Evolutionary conservation across 2,329 filamentous ascomycete species (phyloP).

Genomic region (Aphanoascus verrucosus): DNA sequence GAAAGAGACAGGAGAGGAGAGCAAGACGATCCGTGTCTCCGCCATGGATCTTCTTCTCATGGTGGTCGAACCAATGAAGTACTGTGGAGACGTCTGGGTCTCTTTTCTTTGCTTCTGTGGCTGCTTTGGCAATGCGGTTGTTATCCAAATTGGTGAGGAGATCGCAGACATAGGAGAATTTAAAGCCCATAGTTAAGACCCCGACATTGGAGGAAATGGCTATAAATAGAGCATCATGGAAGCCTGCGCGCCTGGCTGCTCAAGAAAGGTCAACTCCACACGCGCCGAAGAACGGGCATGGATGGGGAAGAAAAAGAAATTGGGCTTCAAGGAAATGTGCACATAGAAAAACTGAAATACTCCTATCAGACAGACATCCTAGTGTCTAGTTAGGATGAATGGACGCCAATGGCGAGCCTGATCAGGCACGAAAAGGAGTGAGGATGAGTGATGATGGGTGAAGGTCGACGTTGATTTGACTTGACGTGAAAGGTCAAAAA

Average conservation of each 20-base stretch:
- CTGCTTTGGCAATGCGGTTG: conserved; percentile 30
- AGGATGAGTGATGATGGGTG: neutral
- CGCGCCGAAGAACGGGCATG: neutral
- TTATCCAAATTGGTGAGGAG: conserved; percentile 58
- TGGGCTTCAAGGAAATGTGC: neutral
- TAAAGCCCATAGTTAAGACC: conserved; percentile 32
- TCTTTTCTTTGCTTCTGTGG: conserved; percentile 22
- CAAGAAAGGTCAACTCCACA: neutral
- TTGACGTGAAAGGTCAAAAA: conserved; percentile 2
- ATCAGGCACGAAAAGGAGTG: neutral
- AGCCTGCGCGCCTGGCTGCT: neutral
- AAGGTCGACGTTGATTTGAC: neutral
- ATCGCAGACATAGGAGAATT: conserved; percentile 61
- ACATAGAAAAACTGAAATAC: too few relatives aligned
- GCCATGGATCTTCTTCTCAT: conserved; percentile 49
- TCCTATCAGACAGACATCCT: neutral
- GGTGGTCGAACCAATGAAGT: conserved; percentile 56
- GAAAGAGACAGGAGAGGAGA: conserved; percentile 64
- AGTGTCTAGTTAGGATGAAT: neutral
- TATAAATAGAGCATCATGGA: neutral
- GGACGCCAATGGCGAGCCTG: neutral
- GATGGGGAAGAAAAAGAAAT: neutral
- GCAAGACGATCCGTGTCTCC: conserved; percentile 50
- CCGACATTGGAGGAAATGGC: neutral
- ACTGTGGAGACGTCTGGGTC: conserved; percentile 39